Conservation (phyloP, 148 eudicot genomes). For the Vaccinium macrocarpon region DNA sequence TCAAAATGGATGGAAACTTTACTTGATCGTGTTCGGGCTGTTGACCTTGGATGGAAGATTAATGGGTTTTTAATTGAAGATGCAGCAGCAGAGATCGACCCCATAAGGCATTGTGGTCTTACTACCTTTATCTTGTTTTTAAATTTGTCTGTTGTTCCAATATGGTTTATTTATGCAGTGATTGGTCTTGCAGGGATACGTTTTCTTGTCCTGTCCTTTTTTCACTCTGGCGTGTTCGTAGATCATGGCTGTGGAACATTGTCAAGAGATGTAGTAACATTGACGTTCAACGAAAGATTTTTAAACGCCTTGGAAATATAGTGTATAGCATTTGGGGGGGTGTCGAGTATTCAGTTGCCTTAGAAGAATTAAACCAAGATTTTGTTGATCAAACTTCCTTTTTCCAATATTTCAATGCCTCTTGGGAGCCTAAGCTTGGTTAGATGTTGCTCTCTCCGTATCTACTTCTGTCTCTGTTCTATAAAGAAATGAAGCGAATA, state of each 20-base stretch:
- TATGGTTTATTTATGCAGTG: conserved; percentile 17
- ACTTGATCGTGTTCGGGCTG: conserved; percentile 56
- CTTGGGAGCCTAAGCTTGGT: conserved; percentile 93
- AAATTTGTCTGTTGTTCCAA: not conserved
- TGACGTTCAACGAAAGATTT: conserved; percentile 68
- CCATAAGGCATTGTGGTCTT: conserved; percentile 65
- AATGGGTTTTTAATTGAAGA: conserved; percentile 85
- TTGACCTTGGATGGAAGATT: conserved; percentile 79
- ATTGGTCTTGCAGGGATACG: conserved; percentile 66
- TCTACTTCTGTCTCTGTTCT: not conserved
- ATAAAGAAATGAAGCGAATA: not conserved
- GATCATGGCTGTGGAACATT: conserved; percentile 85
- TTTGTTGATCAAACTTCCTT: conserved; percentile 72
- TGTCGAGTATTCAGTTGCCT: conserved; percentile 39
- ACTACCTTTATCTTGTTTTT: conserved; percentile 14
- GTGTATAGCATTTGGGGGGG: conserved; percentile 67
- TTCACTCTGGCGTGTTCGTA: conserved; percentile 88
- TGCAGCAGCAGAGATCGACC: conserved; percentile 85
- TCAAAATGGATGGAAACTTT: conserved; percentile 93
- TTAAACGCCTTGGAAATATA: conserved; percentile 71
- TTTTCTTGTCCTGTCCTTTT: conserved; percentile 78
- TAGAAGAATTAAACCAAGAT: conserved; percentile 62
- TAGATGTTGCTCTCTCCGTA: conserved; percentile 20
- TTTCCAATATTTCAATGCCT: conserved; percentile 74
- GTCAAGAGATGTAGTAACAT: conserved; percentile 63